phyloP scores from a whole-genome alignment of 495 filamentous ascomycete species.

The Tuber indicum region DNA sequence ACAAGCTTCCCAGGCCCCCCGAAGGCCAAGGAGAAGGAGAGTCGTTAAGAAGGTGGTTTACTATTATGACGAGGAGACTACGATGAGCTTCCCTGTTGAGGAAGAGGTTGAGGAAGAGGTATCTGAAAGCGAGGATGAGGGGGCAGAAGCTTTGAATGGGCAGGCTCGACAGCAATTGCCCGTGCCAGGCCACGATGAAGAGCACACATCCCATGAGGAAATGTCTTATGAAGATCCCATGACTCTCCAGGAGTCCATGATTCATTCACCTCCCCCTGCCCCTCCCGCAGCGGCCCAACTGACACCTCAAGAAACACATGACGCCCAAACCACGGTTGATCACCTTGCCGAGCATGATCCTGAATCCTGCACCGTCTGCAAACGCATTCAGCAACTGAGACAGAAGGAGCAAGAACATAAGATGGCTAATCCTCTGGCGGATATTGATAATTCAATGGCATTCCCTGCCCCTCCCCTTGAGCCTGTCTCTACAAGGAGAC shows the following conservation, averaged over 20 bases:
- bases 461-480: conserved; percentile 34
- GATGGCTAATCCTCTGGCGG: conserved; percentile 35
- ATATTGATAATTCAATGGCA: conserved; percentile 39
- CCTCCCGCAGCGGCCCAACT: conserved; percentile 4
- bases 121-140: conserved; percentile 27
- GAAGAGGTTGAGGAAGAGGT: conserved; percentile 31
- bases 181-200: conserved; percentile 1
- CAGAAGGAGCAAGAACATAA: conserved; percentile 28
- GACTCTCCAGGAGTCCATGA: neutral
- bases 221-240: conserved; percentile 15
- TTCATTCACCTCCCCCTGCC: neutral
- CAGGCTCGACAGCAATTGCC: neutral
- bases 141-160: neutral
- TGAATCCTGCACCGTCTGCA: conserved; percentile 37
- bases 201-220: conserved; percentile 12
- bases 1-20: conserved; percentile 9
- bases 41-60: conserved; percentile 38
- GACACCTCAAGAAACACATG: conserved; percentile 5
- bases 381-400: conserved; percentile 28
- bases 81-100: conserved; percentile 28
- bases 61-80: conserved; percentile 36
- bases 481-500: conserved; percentile 24
- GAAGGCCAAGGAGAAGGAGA: conserved; percentile 26
- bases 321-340: conserved; percentile 17
- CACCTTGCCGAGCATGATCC: conserved; percentile 38